Percentiles rank a stretch among this genome's conserved stretches.
Evolutionary conservation across 805 yeast species (phyloP).

Genomic region (Kazachstania psychrophila): DNA sequence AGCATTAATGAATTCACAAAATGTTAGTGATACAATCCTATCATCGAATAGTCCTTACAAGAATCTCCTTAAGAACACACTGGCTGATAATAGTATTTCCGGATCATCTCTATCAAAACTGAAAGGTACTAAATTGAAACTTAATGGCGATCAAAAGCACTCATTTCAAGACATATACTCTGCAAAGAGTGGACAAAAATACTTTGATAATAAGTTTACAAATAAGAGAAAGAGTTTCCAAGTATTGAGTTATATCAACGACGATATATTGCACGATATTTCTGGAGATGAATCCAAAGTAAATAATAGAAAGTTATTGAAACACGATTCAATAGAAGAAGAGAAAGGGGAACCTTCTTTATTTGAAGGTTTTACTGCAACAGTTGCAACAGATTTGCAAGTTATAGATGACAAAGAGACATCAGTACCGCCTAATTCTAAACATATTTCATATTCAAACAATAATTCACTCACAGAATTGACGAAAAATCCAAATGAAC

Average conservation of each 20-base stretch:
- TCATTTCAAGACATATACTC: conserved; percentile 26
- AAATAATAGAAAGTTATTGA: neutral
- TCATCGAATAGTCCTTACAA: conserved; percentile 27
- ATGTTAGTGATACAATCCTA: conserved; percentile 27
- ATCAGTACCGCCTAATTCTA: neutral
- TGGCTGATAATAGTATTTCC: conserved; percentile 16
- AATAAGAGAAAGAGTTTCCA: conserved; percentile 36
- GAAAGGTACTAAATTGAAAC: conserved; percentile 3
- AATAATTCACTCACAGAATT: neutral
- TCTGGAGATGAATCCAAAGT: conserved; percentile 28
- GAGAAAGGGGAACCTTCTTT: conserved; percentile 37
- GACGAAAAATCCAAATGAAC: neutral
- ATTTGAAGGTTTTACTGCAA: conserved; percentile 62
- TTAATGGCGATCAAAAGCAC: conserved; percentile 5
- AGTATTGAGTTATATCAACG: conserved; percentile 48
- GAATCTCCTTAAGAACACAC: conserved; percentile 22
- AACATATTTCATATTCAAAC: no score
- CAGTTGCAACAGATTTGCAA: conserved; percentile 11
- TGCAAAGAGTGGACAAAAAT: conserved; percentile 28
- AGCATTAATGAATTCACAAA: conserved; percentile 39
- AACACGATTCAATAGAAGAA: conserved; percentile 3
- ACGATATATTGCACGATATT: conserved; percentile 47
- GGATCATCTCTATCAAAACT: conserved; percentile 9
- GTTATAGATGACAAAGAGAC: no score
- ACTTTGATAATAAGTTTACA: conserved; percentile 31